These are phyloP conservation scores for Fragilaria crotonensis DNA, from an alignment of 108 stramenopile genomes.

Conservation along the genomic window DNA sequence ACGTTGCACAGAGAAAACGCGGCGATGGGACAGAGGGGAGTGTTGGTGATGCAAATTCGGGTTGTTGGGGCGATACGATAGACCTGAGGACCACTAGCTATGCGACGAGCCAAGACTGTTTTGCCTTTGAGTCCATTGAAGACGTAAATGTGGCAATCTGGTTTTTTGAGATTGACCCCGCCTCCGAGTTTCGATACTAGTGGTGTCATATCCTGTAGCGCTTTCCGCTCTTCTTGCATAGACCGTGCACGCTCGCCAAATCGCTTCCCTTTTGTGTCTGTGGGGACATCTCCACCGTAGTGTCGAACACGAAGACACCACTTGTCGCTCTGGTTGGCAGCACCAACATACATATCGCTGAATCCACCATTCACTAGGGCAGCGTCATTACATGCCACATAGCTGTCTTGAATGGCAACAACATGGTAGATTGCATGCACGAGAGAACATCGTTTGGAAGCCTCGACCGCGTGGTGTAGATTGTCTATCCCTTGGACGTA, in stretches of 20 bases:
- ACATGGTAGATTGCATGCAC: constrained; percentile 57
- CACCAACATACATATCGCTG: constrained; percentile 44
- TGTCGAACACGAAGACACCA: constrained; percentile 76
- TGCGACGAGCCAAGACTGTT: constrained; percentile 42
- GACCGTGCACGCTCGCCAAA: constrained; percentile 66
- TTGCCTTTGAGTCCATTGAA: constrained; percentile 58
- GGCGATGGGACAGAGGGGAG: constrained; percentile 77
- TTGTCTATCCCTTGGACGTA: constrained; percentile 29
- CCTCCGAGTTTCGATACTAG: constrained; percentile 55
- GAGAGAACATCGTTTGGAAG: constrained; percentile 62
- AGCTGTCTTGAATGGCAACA: constrained; percentile 37
- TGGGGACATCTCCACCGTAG: constrained; percentile 25
- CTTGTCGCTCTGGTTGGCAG: constrained; percentile 30
- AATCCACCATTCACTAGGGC: constrained; percentile 51
- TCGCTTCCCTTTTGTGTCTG: constrained; percentile 32
- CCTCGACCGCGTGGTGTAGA: constrained; percentile 13
- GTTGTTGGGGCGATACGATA: constrained; percentile 61
- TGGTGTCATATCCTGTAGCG: constrained; percentile 40
- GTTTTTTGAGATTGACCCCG: constrained; percentile 52
- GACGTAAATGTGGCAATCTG: constrained; percentile 67
- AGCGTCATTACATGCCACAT: constrained; percentile 22
- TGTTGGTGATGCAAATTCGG: constrained; percentile 79
- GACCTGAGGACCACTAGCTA: constrained; percentile 47
- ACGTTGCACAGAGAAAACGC: constrained; percentile 74
- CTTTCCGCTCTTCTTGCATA: constrained; percentile 50